phyloP scores from a whole-genome alignment of 1,139 yeast species.

The Zygoascus sp. region DNA sequence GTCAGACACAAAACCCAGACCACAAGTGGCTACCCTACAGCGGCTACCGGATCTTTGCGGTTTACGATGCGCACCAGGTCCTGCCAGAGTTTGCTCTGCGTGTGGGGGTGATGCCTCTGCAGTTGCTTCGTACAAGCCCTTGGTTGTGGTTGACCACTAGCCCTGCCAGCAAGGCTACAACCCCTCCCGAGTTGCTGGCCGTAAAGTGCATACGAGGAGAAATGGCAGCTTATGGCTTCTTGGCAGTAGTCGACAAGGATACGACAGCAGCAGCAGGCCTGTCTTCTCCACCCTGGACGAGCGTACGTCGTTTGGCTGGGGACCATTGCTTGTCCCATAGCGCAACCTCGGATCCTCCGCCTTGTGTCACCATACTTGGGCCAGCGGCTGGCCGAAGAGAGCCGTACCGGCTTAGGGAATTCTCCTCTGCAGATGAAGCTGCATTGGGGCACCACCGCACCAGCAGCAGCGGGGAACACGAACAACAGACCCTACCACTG shows the following conservation, averaged over 20 bases:
- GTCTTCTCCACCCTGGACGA: too few species aligned
- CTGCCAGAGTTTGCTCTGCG: background rate
- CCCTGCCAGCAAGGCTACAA: background rate
- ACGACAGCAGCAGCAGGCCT: background rate
- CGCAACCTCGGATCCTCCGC: background rate
- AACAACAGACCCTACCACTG: background rate
- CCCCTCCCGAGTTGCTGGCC: background rate
- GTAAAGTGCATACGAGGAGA: background rate
- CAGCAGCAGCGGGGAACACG: too few species aligned
- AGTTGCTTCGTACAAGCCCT: background rate
- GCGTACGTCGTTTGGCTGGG: background rate
- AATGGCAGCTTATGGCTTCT: background rate
- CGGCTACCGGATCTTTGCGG: slow-evolving; percentile 10
- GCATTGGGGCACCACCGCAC: too few species aligned
- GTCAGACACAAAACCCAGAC: slow-evolving; percentile 8
- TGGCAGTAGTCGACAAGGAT: background rate
- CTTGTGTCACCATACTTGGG: background rate
- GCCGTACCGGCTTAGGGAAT: background rate
- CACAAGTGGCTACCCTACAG: slow-evolving; percentile 11
- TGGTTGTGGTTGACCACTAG: background rate
- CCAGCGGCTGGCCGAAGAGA: background rate
- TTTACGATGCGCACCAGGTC: slow-evolving; percentile 3
- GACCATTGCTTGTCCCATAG: background rate
- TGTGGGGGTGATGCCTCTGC: background rate
- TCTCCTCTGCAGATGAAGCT: background rate